These are phyloP conservation scores for Monascus purpureus DNA, from an alignment of 495 filamentous ascomycete genomes.

Conservation along the genomic window DNA sequence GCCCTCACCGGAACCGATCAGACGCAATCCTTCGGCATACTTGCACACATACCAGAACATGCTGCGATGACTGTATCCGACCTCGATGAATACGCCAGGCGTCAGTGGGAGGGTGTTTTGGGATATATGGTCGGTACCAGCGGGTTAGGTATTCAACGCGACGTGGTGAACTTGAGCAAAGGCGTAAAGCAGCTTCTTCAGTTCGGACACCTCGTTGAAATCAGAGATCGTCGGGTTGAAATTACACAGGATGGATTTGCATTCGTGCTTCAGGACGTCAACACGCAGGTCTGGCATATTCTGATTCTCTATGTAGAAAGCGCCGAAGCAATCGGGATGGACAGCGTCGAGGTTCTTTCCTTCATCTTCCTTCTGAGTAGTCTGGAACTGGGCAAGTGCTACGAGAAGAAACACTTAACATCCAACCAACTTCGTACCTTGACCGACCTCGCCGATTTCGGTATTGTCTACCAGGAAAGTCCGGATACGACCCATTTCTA, in stretches of 20 bases:
- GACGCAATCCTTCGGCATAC: constrained; percentile 81
- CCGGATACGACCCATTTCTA: constrained; percentile 58
- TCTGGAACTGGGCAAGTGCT: constrained; percentile 79
- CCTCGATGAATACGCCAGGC: constrained; percentile 75
- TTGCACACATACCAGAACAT: constrained; percentile 45
- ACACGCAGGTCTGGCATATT: constrained; percentile 92
- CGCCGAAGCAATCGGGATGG: constrained; percentile 63
- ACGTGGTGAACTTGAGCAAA: constrained; percentile 46
- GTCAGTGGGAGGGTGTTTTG: constrained; percentile 89
- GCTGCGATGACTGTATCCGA: constrained; percentile 46
- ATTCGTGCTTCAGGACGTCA: constrained; percentile 87
- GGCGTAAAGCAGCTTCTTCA: constrained; percentile 74
- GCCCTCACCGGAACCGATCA: constrained; percentile 77
- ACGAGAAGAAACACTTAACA: constrained; percentile 66
- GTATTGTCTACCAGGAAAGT: constrained; percentile 66
- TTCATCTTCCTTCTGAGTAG: constrained; percentile 95
- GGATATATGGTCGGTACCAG: constrained; percentile 82
- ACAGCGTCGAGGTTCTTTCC: constrained; percentile 81
- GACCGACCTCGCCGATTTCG: constrained; percentile 73
- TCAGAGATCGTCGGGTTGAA: constrained; percentile 37
- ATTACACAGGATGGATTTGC: constrained; percentile 91
- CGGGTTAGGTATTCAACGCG: constrained; percentile 34
- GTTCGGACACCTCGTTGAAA: constrained; percentile 65
- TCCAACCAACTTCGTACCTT: constrained; percentile 76
- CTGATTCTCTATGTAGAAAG: constrained; percentile 86